Percentiles rank a stretch among this genome's conserved stretches.
These are phyloP conservation scores for Chalciporus sp. DNA, from an alignment of 1,284 basidiomycete genomes.

Conservation along the genomic window DNA sequence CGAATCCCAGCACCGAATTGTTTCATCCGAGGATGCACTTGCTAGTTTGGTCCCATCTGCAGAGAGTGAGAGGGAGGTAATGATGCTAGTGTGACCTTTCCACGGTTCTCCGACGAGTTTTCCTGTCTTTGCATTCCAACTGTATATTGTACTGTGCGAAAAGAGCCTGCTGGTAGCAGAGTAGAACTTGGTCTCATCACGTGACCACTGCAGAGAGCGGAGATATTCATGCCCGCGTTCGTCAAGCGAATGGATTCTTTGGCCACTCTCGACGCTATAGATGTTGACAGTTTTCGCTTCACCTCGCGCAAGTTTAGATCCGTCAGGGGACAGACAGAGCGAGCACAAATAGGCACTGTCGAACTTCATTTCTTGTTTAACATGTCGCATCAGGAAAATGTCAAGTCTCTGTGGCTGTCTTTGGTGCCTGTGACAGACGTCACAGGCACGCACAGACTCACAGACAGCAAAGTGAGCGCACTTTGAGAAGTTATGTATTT, in stretches of 20 bases:
- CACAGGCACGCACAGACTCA: too few species aligned
- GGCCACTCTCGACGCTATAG: too few species aligned
- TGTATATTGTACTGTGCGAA: conserved; percentile 6
- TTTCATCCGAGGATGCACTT: conserved; percentile 2
- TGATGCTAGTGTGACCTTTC: background rate
- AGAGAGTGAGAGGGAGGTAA: conserved; percentile 8
- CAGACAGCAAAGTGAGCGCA: too few species aligned
- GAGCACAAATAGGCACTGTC: too few species aligned
- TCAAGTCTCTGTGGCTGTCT: too few species aligned
- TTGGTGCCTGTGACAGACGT: too few species aligned
- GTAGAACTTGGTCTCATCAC: background rate
- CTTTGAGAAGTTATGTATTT: too few species aligned
- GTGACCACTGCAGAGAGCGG: conserved; percentile 2
- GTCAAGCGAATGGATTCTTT: background rate
- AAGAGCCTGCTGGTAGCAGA: background rate
- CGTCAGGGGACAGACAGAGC: too few species aligned
- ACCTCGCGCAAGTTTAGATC: too few species aligned
- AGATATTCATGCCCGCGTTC: background rate
- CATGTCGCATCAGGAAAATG: too few species aligned
- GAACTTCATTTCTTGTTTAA: too few species aligned
- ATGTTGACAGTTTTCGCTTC: too few species aligned
- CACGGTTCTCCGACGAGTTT: conserved; percentile 3
- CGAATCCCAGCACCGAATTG: conserved; percentile 16
- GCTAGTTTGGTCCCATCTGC: conserved; percentile 14
- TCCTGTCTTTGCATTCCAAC: conserved; percentile 14